phyloP scores from a whole-genome alignment of 2,329 filamentous ascomycete species.

The Exophiala phaeomuriformis region DNA sequence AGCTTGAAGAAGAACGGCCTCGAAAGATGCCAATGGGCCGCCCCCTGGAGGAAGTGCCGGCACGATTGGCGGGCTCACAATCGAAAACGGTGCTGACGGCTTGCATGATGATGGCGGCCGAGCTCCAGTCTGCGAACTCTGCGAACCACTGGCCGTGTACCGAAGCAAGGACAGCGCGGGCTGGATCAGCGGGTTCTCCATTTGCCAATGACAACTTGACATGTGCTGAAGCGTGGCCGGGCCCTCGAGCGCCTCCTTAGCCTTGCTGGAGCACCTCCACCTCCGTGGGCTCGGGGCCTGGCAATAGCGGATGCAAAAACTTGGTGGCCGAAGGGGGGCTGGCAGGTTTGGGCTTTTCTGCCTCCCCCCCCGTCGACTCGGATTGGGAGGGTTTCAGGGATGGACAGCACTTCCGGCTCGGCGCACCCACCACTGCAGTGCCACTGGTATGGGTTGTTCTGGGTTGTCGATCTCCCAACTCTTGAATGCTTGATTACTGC shows the following conservation, averaged over 20 bases:
- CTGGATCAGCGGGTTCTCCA: conserved; percentile 16
- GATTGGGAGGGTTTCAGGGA: conserved; percentile 24
- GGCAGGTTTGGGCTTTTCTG: conserved; percentile 10
- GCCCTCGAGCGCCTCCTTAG: background rate
- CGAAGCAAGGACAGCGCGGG: conserved; percentile 11
- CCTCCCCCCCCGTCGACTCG: conserved; percentile 13
- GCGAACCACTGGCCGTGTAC: background rate
- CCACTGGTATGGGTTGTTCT: background rate
- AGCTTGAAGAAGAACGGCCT: conserved; percentile 13
- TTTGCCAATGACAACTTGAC: conserved; percentile 14
- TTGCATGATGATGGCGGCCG: conserved; percentile 15
- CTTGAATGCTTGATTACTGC: conserved; percentile 1
- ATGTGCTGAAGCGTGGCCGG: conserved; percentile 10
- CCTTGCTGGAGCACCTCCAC: conserved; percentile 7
- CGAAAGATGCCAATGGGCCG: conserved; percentile 13
- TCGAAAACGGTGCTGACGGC: conserved; percentile 11
- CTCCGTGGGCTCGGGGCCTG: background rate
- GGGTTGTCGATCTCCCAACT: background rate
- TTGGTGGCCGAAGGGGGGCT: conserved; percentile 14
- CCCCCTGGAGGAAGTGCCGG: conserved; percentile 16
- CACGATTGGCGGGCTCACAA: conserved; percentile 11
- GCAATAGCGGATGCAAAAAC: conserved; percentile 4
- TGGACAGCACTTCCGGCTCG: conserved; percentile 10
- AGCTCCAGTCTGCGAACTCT: conserved; percentile 8
- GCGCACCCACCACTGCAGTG: conserved; percentile 2